Base-by-base conservation (phyloP, 805 yeast genomes). In the Allodekkera sacchari region DNA sequence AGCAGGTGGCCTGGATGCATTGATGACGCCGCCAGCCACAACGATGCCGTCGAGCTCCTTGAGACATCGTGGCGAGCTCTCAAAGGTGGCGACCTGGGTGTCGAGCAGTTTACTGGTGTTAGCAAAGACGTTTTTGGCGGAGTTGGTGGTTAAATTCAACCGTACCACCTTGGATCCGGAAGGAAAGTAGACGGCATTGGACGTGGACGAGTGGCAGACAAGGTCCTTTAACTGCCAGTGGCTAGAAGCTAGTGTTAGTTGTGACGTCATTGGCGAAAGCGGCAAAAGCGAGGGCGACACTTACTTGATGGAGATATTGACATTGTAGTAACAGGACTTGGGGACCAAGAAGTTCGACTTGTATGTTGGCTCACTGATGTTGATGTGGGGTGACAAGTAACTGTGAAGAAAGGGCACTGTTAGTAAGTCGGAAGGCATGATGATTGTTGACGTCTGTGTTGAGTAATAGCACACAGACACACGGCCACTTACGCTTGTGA, bases 191-290 rank as follows among this genome's bases (percentile, higher is more conserved):
- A 82, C 57, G 27, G 62, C 61, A 37, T 66, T 49, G 39, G 63
- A 52, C 35, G 52, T 35, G 34, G 77, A 52, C 12, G 64, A 57
- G 11, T 70, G 67, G 41, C 75, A 71, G 5, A 85, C 61, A 46
- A 85, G 64, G 48, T 85, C 89, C 22, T 94, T 64, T 20, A 85
- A 62, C 53, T 84, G 95, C 94, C 94, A 85, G 59, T 84, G 76
- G 32, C 64, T 63, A 27, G 54, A 12, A n/a, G 13, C 18, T 13
- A 18, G 15, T 4, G 11, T 9, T 18, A 31, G n/a, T 25, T 22
- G 27, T 8, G 11, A 15, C 7, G 18, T 13, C 17, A 22, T 6
- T 10, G 27, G 17, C 16, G 15, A 18, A 16, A 22, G 22, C 5
- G 10, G 18, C 12, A 14, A 13, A 18, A 22, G 18, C 11, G 27